Percentiles rank a stretch among this genome's conserved stretches.
These are phyloP conservation scores for Corylus heterophylla DNA, from an alignment of 306 rosid species.

Conservation along the genomic window DNA sequence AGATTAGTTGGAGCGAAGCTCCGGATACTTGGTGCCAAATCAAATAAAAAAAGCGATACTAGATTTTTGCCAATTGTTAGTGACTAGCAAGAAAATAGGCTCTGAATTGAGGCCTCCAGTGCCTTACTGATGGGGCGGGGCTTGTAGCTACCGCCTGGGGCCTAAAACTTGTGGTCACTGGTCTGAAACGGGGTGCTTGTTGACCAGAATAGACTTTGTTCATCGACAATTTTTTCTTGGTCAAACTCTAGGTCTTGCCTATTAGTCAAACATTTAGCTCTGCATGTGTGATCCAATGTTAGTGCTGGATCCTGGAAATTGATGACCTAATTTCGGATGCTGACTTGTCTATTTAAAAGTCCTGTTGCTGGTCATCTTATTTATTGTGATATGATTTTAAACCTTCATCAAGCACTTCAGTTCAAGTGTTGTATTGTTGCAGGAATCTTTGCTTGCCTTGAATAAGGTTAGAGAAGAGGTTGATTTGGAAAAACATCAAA, in stretches of 20 bases:
- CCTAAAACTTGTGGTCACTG: not conserved
- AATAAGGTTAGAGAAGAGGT: slow-evolving; percentile 85
- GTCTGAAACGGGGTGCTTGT: not conserved
- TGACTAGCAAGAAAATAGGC: not conserved
- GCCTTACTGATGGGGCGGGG: not conserved
- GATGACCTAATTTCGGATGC: slow-evolving; percentile 1
- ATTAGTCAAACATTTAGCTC: slow-evolving; percentile 17
- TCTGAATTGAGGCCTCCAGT: not conserved
- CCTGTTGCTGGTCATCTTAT: slow-evolving; percentile 16
- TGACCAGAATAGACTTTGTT: not conserved
- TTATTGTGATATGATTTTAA: not conserved
- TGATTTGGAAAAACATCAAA: slow-evolving; percentile 78
- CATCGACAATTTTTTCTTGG: not conserved
- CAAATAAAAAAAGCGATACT: not conserved
- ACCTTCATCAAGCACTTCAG: slow-evolving; percentile 4
- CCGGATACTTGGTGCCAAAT: no score
- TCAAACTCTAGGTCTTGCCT: not conserved
- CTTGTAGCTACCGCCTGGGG: not conserved
- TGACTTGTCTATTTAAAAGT: not conserved
- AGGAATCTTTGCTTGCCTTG: slow-evolving; percentile 91
- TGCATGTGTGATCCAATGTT: slow-evolving; percentile 19
- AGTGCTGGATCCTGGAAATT: slow-evolving; percentile 11
- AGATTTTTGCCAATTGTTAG: not conserved
- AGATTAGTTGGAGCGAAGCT: no score
- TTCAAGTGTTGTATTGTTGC: slow-evolving; percentile 32